These are phyloP conservation scores for Monosporascus sp. DNA, from an alignment of 2,329 filamentous ascomycete genomes.

Conservation along the genomic window DNA sequence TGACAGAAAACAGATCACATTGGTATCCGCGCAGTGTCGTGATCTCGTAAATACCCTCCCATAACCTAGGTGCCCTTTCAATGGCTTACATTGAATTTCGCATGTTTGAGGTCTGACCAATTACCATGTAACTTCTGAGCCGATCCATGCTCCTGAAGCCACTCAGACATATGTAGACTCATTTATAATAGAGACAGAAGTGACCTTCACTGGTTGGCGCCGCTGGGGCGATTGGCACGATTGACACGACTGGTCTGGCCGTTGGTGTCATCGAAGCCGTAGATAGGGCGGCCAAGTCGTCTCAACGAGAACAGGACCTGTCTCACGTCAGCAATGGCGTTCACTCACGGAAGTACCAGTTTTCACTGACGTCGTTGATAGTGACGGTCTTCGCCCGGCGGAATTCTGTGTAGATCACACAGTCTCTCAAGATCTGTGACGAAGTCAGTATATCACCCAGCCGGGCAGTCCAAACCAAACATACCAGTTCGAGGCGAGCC, in stretches of 20 bases:
- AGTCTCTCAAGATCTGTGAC: slow-evolving; percentile 46
- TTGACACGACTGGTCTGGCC: slow-evolving; percentile 7
- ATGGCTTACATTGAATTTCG: neutral
- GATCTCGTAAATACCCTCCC: neutral
- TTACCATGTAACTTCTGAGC: too few relatives aligned
- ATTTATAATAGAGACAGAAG: too few relatives aligned
- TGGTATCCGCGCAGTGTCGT: neutral
- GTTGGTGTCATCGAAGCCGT: slow-evolving; percentile 49
- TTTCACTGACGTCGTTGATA: slow-evolving; percentile 48
- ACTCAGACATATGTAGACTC: too few relatives aligned
- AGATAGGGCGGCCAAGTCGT: slow-evolving; percentile 47
- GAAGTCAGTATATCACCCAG: slow-evolving; percentile 1
- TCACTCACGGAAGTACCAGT: neutral
- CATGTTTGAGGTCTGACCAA: neutral
- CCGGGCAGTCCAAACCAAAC: slow-evolving; percentile 7
- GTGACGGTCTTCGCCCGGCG: slow-evolving; percentile 57
- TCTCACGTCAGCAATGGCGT: slow-evolving; percentile 1
- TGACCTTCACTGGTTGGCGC: neutral
- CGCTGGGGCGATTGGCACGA: too few relatives aligned
- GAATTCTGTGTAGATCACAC: slow-evolving; percentile 48
- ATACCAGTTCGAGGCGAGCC: slow-evolving; percentile 41
- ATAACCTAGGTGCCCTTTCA: neutral
- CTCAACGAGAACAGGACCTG: slow-evolving; percentile 51
- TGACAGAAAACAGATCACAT: neutral
- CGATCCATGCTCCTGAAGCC: too few relatives aligned